Base-by-base conservation (phyloP, 1,139 yeast species). In the Blastobotrys illinoisensis region DNA sequence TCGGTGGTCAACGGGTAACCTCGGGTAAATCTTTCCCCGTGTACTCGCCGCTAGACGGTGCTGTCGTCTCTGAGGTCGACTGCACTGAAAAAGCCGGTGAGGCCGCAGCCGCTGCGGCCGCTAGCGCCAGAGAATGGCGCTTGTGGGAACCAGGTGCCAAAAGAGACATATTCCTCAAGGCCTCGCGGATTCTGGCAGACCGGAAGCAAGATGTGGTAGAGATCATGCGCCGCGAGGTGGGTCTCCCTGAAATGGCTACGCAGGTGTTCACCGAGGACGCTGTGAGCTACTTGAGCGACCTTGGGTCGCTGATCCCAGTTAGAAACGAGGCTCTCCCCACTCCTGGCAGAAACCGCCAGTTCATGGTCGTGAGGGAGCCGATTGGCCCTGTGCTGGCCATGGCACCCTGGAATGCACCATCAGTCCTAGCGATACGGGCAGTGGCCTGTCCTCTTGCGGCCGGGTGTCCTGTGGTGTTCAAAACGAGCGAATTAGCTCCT, bases 401-500 rank as follows among this genome's bases (percentile, higher is more conserved):
- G 5, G 71, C 79, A 3, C 79, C 81, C 1, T 78, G 81, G 81
- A 78, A 78, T 64, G 81, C 80, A 0, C 79, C 82, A 1, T 68
- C 73, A 0, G 66, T 78, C 28, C 67, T 78, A 36, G 62, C 62
- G 1, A 48, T 64, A 54, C 50, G 71, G 21, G 60, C 68, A 6
- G 59, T 63, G 2, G 63, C 62, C 1, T 57, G 62, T 9, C 71
- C 71, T 1, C 70, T 84, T 58, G 88, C 88, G 52, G 86, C 88
- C 43, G 88, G 88, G 55, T 82, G 83, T 67, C 77, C 79, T 40
- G 80, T 82, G 45, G 78, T 84, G 23, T 76, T 85, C 68, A 85
- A 85, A 68, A 78, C 87, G 1, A 81, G 88, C 14, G 89, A 85
- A 66, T 74, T 80, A 57, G 82, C 89, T 4, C 88, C 90, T 16